Conservation (phyloP, 2,329 filamentous ascomycete genomes). For the Delphinella strobiligena region DNA sequence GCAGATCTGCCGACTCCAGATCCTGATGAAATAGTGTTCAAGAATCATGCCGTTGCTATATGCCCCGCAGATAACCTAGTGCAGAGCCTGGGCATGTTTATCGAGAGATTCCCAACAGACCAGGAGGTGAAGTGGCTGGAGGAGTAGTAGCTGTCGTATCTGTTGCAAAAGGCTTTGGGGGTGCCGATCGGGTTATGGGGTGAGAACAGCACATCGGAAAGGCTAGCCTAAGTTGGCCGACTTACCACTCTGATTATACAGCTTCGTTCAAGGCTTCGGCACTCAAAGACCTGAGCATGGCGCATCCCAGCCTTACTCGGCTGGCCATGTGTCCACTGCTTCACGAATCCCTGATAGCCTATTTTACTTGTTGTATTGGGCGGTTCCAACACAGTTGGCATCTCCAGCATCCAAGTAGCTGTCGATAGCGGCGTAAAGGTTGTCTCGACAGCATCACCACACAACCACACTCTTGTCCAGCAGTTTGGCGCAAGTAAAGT, state of each 20-base stretch:
- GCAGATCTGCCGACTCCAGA: conserved; percentile 13
- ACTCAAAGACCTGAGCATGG: no score
- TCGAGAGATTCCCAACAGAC: conserved; percentile 18
- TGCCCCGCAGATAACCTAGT: conserved; percentile 28
- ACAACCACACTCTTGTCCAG: conserved; percentile 33
- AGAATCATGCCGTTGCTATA: conserved; percentile 25
- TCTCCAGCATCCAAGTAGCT: conserved; percentile 35
- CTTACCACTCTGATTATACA: no score
- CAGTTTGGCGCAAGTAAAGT: conserved; percentile 32
- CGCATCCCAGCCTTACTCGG: no score
- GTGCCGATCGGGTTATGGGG: no score
- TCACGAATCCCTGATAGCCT: no score
- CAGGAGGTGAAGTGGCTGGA: conserved; percentile 18
- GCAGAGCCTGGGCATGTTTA: conserved; percentile 16
- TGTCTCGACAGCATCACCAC: conserved; percentile 29
- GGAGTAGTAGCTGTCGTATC: conserved; percentile 23
- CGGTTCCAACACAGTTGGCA: conserved; percentile 37
- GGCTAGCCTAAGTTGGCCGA: no score
- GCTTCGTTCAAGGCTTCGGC: no score
- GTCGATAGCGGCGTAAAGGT: conserved; percentile 34
- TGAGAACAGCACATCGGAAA: no score
- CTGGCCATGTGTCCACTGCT: no score
- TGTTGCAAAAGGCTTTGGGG: no score
- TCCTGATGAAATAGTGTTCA: conserved; percentile 23
- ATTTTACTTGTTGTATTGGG: conserved; percentile 47